Conservation (phyloP, 164 flowering plant species). For the Macadamia integrifolia region DNA sequence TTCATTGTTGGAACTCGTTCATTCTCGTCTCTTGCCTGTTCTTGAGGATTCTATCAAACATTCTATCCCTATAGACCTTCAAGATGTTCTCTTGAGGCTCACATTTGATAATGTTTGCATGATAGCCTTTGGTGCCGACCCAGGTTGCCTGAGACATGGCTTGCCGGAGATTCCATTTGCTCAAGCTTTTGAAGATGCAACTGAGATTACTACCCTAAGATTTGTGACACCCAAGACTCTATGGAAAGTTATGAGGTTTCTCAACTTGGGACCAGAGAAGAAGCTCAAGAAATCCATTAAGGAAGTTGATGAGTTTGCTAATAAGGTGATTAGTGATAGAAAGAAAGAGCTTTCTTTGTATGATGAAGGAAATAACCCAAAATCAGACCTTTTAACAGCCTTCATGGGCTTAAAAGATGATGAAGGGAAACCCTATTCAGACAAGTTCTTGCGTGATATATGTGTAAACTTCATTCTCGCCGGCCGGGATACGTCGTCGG, state of each 20-base stretch:
- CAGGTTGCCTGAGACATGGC: constrained; percentile 62
- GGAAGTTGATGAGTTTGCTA: constrained; percentile 67
- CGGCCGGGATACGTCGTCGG: constrained; percentile 92
- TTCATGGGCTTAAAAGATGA: constrained; percentile 76
- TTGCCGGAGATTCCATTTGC: constrained; percentile 83
- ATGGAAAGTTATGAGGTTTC: constrained; percentile 65
- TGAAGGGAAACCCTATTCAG: constrained; percentile 52
- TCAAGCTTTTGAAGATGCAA: constrained; percentile 75
- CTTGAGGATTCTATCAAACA: constrained; percentile 34
- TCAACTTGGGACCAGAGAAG: constrained; percentile 54
- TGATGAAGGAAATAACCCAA: constrained; percentile 10
- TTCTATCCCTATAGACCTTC: constrained; percentile 43
- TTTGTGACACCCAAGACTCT: constrained; percentile 63
- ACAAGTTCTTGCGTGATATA: constrained; percentile 73
- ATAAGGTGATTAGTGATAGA: constrained; percentile 53
- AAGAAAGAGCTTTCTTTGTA: constrained; percentile 53
- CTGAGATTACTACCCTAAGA: constrained; percentile 57
- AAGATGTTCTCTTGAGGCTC: constrained; percentile 65
- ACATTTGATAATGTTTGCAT: constrained; percentile 96
- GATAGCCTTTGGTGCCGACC: constrained; percentile 93
- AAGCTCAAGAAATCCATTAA: constrained; percentile 45
- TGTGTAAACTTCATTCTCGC: constrained; percentile 91
- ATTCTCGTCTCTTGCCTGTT: constrained; percentile 55
- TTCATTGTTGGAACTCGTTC: constrained; percentile 64
- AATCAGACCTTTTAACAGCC: constrained; percentile 69